A percentile compares a stretch with the other conserved stretches of the same genome.
Evolutionary conservation across 805 yeast species (phyloP).

Genomic region (Metschnikowia lachancei): DNA sequence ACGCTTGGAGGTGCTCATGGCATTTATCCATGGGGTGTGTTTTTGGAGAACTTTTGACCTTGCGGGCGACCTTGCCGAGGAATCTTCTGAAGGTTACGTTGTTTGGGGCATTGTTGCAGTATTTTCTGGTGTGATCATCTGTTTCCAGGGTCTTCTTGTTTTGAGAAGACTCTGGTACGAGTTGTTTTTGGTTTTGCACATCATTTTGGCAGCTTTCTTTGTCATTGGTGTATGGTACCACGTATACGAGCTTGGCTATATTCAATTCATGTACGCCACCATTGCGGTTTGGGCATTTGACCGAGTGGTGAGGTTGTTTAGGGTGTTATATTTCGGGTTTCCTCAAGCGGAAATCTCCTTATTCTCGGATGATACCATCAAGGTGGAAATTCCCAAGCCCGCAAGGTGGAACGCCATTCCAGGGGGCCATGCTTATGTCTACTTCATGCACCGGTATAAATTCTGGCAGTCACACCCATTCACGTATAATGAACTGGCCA

Average conservation of each 20-base stretch:
- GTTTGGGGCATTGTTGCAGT: constrained; percentile 17
- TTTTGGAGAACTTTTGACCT: constrained; percentile 8
- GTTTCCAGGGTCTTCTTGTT: constrained; percentile 18
- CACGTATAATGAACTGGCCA: constrained; percentile 37
- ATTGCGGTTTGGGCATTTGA: constrained; percentile 62
- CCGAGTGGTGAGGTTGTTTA: constrained; percentile 33
- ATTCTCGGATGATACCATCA: constrained; percentile 45
- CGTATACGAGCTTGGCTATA: constrained; percentile 21
- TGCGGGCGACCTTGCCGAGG: constrained; percentile 6
- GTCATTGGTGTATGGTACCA: constrained; percentile 23
- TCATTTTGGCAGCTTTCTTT: constrained; percentile 22
- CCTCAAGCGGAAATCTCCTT: constrained; percentile 34
- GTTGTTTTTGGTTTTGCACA: constrained; percentile 24
- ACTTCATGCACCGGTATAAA: constrained; percentile 48
- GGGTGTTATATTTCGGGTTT: constrained; percentile 35
- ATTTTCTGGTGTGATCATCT: constrained; percentile 13
- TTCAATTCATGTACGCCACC: constrained; percentile 44
- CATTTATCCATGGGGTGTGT: constrained; percentile 14
- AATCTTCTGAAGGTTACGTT: constrained; percentile 9
- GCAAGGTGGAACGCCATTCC: constrained; percentile 48
- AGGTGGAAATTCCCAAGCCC: constrained; percentile 48
- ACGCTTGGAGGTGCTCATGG: constrained; percentile 15
- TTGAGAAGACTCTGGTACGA: constrained; percentile 25
- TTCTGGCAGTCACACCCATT: constrained; percentile 69
- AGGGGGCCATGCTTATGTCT: constrained; percentile 56